A percentile compares a stretch with the other conserved stretches of the same genome.
These are phyloP conservation scores for Cichorium intybus DNA, from an alignment of 140 eudicot genomes.

Conservation along the genomic window DNA sequence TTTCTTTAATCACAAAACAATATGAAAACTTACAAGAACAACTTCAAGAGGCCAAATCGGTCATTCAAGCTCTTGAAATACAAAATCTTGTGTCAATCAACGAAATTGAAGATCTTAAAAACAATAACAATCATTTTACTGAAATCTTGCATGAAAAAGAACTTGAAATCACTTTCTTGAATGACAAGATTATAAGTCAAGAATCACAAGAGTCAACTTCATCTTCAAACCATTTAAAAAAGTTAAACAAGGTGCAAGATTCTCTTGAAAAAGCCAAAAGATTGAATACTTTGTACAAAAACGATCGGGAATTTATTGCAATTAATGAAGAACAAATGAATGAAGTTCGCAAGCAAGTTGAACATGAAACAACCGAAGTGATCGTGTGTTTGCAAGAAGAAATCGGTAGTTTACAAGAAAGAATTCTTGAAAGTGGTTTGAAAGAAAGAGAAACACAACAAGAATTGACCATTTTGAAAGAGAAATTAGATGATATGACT, in stretches of 20 bases:
- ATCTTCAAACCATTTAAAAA: conserved; percentile 26
- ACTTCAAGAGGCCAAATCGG: conserved; percentile 52
- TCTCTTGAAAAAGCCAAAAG: conserved; percentile 67
- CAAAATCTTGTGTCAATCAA: conserved; percentile 48
- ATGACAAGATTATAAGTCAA: conserved; percentile 26
- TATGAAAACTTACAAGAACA: conserved; percentile 47
- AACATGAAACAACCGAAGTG: conserved; percentile 85
- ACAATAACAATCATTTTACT: conserved; percentile 17
- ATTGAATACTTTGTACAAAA: conserved; percentile 52
- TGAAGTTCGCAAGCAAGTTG: conserved; percentile 66
- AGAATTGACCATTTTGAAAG: conserved; percentile 36
- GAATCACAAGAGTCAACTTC: conserved; percentile 29
- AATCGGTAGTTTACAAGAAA: conserved; percentile 50
- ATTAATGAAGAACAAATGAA: conserved; percentile 69
- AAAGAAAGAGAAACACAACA: conserved; percentile 56
- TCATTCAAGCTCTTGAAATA: conserved; percentile 67
- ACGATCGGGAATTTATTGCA: conserved; percentile 44
- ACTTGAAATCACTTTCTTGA: conserved; percentile 45
- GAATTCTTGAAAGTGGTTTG: conserved; percentile 40
- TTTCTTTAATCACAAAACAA: conserved; percentile 33
- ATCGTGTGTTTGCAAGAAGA: conserved; percentile 84
- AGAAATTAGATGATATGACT: conserved; percentile 17
- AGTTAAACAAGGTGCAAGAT: conserved; percentile 55
- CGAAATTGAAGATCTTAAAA: conserved; percentile 59
- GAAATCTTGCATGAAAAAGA: conserved; percentile 37